A percentile compares a stretch with the other conserved stretches of the same genome.
Conservation (phyloP, 345 rosid genomes). For the Corymbia maculata region DNA sequence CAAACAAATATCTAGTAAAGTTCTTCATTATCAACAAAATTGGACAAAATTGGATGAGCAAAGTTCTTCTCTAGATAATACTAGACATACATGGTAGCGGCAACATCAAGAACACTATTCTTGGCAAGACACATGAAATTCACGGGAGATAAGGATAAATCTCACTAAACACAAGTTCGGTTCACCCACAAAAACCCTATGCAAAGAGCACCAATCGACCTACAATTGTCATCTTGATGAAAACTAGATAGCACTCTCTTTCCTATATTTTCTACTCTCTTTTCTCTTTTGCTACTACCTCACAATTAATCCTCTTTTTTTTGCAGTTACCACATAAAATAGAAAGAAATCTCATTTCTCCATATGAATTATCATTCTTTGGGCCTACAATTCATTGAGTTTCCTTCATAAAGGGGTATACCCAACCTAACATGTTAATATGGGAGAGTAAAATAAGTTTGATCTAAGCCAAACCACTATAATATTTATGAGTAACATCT, state of each 20-base stretch:
- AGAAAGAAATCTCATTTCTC: no score
- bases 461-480: no score
- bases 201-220: not conserved
- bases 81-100: not conserved
- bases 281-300: no score
- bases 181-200: not conserved
- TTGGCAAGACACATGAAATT: not conserved
- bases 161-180: not conserved
- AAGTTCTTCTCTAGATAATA: not conserved
- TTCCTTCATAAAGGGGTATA: not conserved
- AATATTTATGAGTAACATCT: no score
- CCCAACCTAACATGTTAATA: not conserved
- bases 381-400: not conserved
- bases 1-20: no score
- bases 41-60: not conserved
- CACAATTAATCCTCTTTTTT: no score
- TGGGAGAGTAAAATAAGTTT: no score
- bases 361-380: not conserved
- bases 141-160: not conserved
- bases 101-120: not conserved
- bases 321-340: no score
- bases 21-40: no score
- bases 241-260: not conserved
- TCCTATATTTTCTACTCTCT: no score
- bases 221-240: not conserved